Evolutionary conservation across 805 yeast genomes (phyloP).

Genomic region (Wickerhamomyces bovis): DNA sequence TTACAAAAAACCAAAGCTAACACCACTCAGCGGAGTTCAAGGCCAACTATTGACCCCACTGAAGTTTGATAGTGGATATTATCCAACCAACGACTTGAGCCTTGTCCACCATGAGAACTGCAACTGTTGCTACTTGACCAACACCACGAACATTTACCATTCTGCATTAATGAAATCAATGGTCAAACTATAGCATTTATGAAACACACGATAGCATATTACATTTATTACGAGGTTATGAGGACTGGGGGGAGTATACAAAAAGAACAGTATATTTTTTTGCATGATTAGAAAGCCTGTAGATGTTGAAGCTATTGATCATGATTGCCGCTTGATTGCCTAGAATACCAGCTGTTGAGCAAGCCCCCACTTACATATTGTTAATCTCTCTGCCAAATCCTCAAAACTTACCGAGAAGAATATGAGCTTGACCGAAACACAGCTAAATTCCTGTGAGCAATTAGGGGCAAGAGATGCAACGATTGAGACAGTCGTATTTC

Average conservation of each 20-base stretch:
- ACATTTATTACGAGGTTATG: background rate
- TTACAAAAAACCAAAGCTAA: background rate
- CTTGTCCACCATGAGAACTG: slow-evolving; percentile 7
- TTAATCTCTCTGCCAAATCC: too few relatives aligned
- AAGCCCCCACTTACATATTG: too few relatives aligned
- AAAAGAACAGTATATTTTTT: background rate
- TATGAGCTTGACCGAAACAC: too few relatives aligned
- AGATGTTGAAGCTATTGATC: background rate
- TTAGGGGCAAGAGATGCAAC: too few relatives aligned
- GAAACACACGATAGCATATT: background rate
- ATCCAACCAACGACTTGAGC: background rate
- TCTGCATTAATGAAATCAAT: slow-evolving; percentile 3
- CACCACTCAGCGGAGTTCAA: background rate
- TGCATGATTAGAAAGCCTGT: background rate
- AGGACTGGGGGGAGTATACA: background rate
- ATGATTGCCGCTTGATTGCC: too few relatives aligned
- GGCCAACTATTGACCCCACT: background rate
- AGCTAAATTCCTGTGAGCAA: too few relatives aligned
- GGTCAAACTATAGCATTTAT: background rate
- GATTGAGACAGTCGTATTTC: background rate
- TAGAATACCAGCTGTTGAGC: too few relatives aligned
- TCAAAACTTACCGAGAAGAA: too few relatives aligned
- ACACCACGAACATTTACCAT: slow-evolving; percentile 16
- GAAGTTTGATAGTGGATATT: background rate
- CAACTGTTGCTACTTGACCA: slow-evolving; percentile 17